Evolutionary conservation across 805 yeast genomes (phyloP).

Genomic region (Candida morakotiae): DNA sequence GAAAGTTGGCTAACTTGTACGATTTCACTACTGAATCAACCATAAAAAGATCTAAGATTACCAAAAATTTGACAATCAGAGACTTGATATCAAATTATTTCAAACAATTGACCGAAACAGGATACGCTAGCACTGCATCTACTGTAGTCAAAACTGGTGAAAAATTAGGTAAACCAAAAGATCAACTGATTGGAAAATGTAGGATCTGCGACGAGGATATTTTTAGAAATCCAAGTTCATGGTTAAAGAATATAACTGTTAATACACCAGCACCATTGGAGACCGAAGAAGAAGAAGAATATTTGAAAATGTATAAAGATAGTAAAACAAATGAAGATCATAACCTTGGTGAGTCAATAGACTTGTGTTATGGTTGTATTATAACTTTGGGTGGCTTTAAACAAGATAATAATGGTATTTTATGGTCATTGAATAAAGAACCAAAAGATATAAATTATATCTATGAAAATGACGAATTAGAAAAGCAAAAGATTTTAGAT

Average conservation of each 20-base stretch:
- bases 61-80: conserved; percentile 75
- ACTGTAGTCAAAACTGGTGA: conserved; percentile 90
- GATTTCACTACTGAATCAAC: conserved; percentile 21
- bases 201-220: conserved; percentile 53
- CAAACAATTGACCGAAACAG: conserved; percentile 58
- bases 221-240: conserved; percentile 53
- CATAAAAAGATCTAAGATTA: conserved; percentile 34
- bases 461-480: conserved; percentile 13
- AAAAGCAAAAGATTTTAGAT: conserved; percentile 36
- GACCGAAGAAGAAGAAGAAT: conserved; percentile 33
- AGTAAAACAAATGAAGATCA: conserved; percentile 4
- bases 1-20: conserved; percentile 36
- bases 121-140: conserved; percentile 84
- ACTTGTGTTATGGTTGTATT: conserved; percentile 75
- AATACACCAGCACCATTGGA: conserved; percentile 47
- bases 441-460: conserved; percentile 7
- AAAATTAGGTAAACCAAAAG: conserved; percentile 54
- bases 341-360: conserved; percentile 10
- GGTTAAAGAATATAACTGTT: conserved; percentile 71
- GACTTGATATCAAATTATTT: conserved; percentile 76
- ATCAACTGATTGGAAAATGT: conserved; percentile 31
- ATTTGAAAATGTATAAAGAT: conserved; percentile 13
- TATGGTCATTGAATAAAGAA: conserved; percentile 23
- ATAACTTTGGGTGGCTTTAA: conserved; percentile 49
- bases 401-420: conserved; percentile 19